Evolutionary conservation across 441 rosid species (phyloP).

Genomic region (Erodium texanum): DNA sequence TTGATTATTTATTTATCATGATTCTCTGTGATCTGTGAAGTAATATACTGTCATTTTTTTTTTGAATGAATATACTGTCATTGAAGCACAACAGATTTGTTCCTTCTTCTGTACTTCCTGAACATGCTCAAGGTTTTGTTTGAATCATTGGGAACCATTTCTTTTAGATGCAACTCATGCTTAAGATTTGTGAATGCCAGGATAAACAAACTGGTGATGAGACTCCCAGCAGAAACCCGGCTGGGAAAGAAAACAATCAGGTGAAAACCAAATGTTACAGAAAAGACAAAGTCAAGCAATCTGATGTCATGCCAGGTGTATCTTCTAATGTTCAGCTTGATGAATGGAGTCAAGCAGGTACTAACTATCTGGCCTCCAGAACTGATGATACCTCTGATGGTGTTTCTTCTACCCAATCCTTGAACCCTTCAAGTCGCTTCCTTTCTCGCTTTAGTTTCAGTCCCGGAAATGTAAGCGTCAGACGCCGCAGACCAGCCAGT

Average conservation of each 20-base stretch:
- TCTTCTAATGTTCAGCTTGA: conserved; percentile 38
- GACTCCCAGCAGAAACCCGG: conserved; percentile 25
- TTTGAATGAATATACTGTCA: neutral
- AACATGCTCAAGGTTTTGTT: neutral
- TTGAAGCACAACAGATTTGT: neutral
- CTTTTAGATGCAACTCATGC: neutral
- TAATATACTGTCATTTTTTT: neutral
- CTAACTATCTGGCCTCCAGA: conserved; percentile 24
- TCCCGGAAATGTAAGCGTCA: conserved; percentile 71
- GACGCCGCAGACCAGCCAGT: conserved; percentile 64
- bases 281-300: conserved; percentile 33
- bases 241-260: conserved; percentile 25
- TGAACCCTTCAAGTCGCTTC: conserved; percentile 40
- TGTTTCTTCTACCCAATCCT: conserved; percentile 36
- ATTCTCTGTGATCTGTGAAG: neutral
- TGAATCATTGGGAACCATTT: neutral
- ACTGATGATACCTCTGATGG: conserved; percentile 41
- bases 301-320: conserved; percentile 28
- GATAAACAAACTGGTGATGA: conserved; percentile 30
- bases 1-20: neutral
- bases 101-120: neutral
- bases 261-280: conserved; percentile 37
- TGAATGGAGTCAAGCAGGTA: conserved; percentile 39
- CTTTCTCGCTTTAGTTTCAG: conserved; percentile 73
- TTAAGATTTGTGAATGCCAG: conserved; percentile 22